A percentile compares a stretch with the other conserved stretches of the same genome.
Conservation (phyloP, 306 rosid species). For the Dicorynia guianensis region DNA sequence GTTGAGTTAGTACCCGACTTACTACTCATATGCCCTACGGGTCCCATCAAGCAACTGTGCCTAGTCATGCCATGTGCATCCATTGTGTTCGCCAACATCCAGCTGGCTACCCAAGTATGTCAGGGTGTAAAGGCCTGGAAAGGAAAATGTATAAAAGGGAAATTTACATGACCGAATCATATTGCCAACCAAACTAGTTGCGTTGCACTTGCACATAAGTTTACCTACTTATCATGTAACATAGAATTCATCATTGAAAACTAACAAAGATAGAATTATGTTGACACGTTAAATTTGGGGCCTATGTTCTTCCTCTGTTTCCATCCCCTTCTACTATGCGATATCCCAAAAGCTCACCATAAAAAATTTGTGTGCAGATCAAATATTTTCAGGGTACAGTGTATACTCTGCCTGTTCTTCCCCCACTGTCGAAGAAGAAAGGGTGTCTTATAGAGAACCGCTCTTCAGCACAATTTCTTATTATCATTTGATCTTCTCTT, state of each 20-base stretch:
- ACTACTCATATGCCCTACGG: constrained; percentile 44
- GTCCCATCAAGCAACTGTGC: constrained; percentile 47
- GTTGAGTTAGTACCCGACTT: constrained; percentile 38
- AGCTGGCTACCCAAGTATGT: constrained; percentile 49
- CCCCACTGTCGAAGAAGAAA: not conserved
- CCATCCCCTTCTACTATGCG: not conserved
- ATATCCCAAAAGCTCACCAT: constrained; percentile 19
- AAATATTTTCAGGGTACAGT: constrained; percentile 27
- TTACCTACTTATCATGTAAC: constrained; percentile 38
- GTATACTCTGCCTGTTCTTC: constrained; percentile 2
- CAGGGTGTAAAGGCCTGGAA: constrained; percentile 46
- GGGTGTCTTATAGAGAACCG: not conserved
- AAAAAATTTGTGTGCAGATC: not conserved
- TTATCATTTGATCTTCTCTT: constrained; percentile 43
- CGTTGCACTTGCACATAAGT: constrained; percentile 31
- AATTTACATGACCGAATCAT: constrained; percentile 17
- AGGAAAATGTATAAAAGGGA: constrained; percentile 24
- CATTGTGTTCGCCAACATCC: constrained; percentile 65
- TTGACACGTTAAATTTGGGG: constrained; percentile 45
- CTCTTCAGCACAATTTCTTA: not conserved
- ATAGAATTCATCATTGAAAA: constrained; percentile 36
- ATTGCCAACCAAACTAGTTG: constrained; percentile 33
- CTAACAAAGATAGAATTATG: constrained; percentile 16
- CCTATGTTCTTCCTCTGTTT: constrained; percentile 28
- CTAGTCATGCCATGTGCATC: constrained; percentile 64